Base-by-base conservation (phyloP, 331 rosid species). In the Malus hybrid region DNA sequence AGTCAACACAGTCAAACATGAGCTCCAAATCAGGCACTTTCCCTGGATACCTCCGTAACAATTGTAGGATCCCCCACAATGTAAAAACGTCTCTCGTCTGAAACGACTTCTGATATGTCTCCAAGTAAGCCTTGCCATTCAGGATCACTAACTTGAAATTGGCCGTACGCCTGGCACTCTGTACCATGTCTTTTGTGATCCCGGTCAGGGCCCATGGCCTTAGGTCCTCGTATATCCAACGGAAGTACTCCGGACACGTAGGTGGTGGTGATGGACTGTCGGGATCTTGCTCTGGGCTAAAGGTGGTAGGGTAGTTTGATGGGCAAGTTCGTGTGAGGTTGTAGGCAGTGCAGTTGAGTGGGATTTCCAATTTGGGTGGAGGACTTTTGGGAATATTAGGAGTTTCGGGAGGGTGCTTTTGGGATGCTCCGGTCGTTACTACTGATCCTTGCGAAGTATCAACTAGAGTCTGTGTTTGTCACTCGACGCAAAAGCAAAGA, bases 1-100 rank as follows among this genome's bases (percentile, higher is more conserved):
- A 85, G 77, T 94, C 99, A n/a, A 84, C 89, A 60, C 96, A 90
- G 52, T 91, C 93, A 75, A 94, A 94, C 96, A 94, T 90, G 5
- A 94, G 63, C 83, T 93, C 97, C 80, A 93, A 28, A 84, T 93
- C 94, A 12, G 96, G 96, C 0, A 93, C 44, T 72, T 52, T 74
- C 1, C 96, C 87, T 0, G 98, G 96, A 77, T 93, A 93, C 88
- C 82, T 84, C 80, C 98, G 85, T 46, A 91, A 28, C 81, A 93
- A 34, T 32, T 93, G 98, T 77, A 93, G 75, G 67, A 91, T 82
- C 2, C 96, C 98, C 97, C 98, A 93, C 69, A 91, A 0, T 0
- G 94, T 87, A 66, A 87, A 84, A 68, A 68, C 82, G 32, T 94
- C 97, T 18, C 98, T 84, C 2, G 93, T 86, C 48, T 94, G 98